phyloP scores from a whole-genome alignment of 495 filamentous ascomycete genomes.

The Trichocladium uniseriatum region DNA sequence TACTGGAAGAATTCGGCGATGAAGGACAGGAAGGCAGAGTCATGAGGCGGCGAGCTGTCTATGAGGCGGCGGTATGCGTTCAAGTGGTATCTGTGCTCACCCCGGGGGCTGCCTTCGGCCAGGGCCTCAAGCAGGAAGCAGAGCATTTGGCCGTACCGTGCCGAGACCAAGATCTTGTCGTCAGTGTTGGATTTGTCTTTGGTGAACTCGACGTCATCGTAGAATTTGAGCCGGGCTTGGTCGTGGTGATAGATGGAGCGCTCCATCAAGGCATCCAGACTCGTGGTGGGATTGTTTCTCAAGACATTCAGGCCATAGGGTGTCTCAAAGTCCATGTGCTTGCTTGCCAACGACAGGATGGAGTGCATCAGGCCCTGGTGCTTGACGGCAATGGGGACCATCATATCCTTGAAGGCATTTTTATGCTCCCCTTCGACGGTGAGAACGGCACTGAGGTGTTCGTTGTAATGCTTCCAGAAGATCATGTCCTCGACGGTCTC shows the following conservation, averaged over 20 bases:
- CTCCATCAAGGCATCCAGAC: slow-evolving; percentile 33
- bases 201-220: slow-evolving; percentile 33
- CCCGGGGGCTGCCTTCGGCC: slow-evolving; percentile 64
- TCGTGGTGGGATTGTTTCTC: slow-evolving; percentile 33
- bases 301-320: slow-evolving; percentile 41
- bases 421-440: slow-evolving; percentile 76
- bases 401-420: slow-evolving; percentile 82
- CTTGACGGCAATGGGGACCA: slow-evolving; percentile 75
- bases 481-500: slow-evolving; percentile 76
- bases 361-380: slow-evolving; percentile 90
- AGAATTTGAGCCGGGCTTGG: slow-evolving; percentile 50
- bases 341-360: slow-evolving; percentile 75
- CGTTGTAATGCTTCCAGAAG: slow-evolving; percentile 81
- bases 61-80: slow-evolving; percentile 65
- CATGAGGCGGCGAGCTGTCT: slow-evolving; percentile 45
- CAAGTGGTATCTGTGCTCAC: slow-evolving; percentile 76
- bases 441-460: slow-evolving; percentile 68
- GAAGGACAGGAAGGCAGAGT: slow-evolving; percentile 64
- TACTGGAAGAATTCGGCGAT: slow-evolving; percentile 92
- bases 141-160: slow-evolving; percentile 63
- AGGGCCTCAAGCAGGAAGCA: slow-evolving; percentile 75
- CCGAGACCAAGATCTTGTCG: slow-evolving; percentile 47
- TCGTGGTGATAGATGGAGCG: slow-evolving; percentile 51
- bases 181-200: slow-evolving; percentile 32
- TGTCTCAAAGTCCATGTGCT: slow-evolving; percentile 57